phyloP scores from a whole-genome alignment of 164 flowering plant genomes.

The Chimonanthus salicifolius region DNA sequence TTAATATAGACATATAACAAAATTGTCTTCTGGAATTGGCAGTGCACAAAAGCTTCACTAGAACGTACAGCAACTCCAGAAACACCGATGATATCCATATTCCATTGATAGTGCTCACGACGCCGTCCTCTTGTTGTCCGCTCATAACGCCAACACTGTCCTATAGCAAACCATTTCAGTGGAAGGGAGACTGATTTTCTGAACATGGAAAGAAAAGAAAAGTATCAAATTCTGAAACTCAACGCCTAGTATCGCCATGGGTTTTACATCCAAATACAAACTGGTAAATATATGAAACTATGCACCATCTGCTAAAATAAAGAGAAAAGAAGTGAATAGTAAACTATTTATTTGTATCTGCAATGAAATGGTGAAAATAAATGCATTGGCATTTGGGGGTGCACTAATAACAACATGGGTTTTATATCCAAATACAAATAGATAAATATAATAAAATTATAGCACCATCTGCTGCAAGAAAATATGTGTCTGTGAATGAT shows the following conservation, averaged over 20 bases:
- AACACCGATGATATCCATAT: slow-evolving; percentile 97
- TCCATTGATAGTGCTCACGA: slow-evolving; percentile 98
- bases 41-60: neutral
- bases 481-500: too few species aligned
- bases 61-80: slow-evolving; percentile 67
- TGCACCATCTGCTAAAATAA: neutral
- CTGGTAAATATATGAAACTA: neutral
- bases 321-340: too few species aligned
- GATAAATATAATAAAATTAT: too few species aligned
- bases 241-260: neutral
- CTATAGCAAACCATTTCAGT: slow-evolving; percentile 93
- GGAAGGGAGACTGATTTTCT: slow-evolving; percentile 91
- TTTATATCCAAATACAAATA: too few species aligned
- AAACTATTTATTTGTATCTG: too few species aligned
- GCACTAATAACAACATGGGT: too few species aligned
- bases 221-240: slow-evolving; percentile 51
- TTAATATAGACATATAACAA: neutral
- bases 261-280: neutral
- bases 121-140: slow-evolving; percentile 95
- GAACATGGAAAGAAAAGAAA: slow-evolving; percentile 31
- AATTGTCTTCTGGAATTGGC: neutral
- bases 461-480: too few species aligned
- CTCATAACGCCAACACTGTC: slow-evolving; percentile 98
- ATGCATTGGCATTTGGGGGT: neutral
- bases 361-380: too few species aligned